Evolutionary conservation across 2,329 filamentous ascomycete species (phyloP), one percentile per base, ranked within the genome.

Genomic region (Parastagonospora nodorum): DNA sequence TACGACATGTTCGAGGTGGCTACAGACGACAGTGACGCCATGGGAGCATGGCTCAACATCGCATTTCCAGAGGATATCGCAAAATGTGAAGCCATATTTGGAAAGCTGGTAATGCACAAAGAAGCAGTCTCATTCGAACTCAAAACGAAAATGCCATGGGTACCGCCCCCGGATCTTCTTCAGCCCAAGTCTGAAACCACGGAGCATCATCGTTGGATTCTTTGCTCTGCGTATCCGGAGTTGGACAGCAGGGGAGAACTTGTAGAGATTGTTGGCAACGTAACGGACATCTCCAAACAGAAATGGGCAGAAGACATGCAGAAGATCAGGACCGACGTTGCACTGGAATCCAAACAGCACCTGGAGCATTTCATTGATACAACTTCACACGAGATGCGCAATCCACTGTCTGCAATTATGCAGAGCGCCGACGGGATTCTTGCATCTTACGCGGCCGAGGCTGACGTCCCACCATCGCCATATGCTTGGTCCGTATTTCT

Each of bases 371-470:
- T 74, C 45, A 71, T 74, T 42, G 70, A 73, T 31, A 72, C 65
- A 1, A 69, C 67, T 0, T 65, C 60, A 2, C 67, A 78, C 50
- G 76, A 78, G 53, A 77, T 78, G 73, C 64, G 76, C 0, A 78
- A 78, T 45, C 75, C 75, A 2, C 60, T 78, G 0, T 68, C 63
- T 37, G 76, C 77, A 1, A 77, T 78, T 29, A 55, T 78, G 44
- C 75, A 77, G 35, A 73, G 69, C 40, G 76, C 76, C 0, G 77
- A 79, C 42, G 71, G 69, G 0, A 73, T 45, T 65, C 72, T 55
- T 40, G 72, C 38, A 39, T 58, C 61, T 1, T 60, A 70, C 14
- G 67, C 48, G 2, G 49, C 59, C 9, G 51, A 55, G 2, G 46
- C 51, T 32, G 32, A 42, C 14, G 48, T 32, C 9, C 46, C 30